Evolutionary conservation across 2,329 filamentous ascomycete species (phyloP).

Genomic region (Metarhizium sp.): DNA sequence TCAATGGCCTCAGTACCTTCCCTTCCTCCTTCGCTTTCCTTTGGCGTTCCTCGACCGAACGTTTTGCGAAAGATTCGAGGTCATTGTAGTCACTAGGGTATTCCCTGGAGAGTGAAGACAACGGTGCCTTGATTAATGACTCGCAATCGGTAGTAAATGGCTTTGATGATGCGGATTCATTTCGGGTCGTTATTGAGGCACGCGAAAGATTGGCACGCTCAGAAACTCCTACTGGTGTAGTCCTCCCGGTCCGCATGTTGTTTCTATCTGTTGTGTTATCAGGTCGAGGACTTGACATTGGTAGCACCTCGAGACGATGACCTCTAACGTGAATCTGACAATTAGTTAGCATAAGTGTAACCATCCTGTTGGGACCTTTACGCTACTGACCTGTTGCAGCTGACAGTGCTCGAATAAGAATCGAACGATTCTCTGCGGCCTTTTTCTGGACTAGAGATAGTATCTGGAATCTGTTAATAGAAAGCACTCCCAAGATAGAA

Average conservation of each 20-base stretch:
- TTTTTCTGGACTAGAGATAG: not conserved
- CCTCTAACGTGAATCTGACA: not conserved
- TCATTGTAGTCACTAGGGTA: slow-evolving; percentile 1
- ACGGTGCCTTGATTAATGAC: slow-evolving; percentile 2
- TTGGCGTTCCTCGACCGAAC: slow-evolving; percentile 5
- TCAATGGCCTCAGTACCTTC: slow-evolving; percentile 72
- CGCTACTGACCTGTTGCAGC: not conserved
- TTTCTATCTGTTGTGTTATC: not conserved
- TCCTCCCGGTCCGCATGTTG: not conserved
- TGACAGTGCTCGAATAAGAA: not conserved
- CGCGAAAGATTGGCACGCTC: not conserved
- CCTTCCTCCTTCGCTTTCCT: slow-evolving; percentile 19
- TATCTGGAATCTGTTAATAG: not conserved
- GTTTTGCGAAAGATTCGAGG: slow-evolving; percentile 3
- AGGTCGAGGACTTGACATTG: not conserved
- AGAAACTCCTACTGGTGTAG: not conserved
- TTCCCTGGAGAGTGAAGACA: slow-evolving; percentile 3
- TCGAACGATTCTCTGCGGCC: not conserved
- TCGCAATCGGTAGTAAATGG: not conserved
- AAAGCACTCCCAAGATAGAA: not conserved
- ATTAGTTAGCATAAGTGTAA: not conserved
- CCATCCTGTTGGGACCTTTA: not conserved
- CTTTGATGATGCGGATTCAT: not conserved
- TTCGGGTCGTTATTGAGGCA: slow-evolving; percentile 1
- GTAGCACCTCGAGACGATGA: not conserved